Percentiles rank a stretch among this genome's conserved stretches.
Conservation (phyloP, 192 early-diverging fungal species). For the Linnemannia schmuckeri region DNA sequence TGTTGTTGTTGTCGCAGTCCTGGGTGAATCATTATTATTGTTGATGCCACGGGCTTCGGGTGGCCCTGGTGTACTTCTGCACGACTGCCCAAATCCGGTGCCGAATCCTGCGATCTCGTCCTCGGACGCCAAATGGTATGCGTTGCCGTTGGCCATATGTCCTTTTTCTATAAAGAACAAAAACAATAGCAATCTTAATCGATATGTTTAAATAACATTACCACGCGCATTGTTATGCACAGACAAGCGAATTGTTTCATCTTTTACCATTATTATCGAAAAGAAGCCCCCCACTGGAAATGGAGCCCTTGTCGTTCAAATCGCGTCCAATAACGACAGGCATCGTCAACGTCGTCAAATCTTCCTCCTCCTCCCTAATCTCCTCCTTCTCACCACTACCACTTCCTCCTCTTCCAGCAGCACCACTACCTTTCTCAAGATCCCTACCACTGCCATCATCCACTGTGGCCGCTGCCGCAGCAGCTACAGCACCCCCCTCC, state of each 20-base stretch:
- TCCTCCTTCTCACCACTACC: not conserved
- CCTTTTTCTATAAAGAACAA: constrained; percentile 2
- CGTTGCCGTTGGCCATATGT: not conserved
- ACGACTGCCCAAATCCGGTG: not conserved
- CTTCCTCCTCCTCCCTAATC: not conserved
- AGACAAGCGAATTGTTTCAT: not conserved
- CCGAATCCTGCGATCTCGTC: constrained; percentile 1
- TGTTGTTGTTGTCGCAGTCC: not conserved
- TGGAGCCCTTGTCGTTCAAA: not conserved
- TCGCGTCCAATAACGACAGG: too few relatives aligned
- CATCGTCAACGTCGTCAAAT: not conserved
- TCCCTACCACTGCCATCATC: not conserved
- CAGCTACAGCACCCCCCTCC: not conserved
- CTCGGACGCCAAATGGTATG: not conserved
- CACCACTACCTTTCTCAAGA: not conserved
- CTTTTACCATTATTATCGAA: constrained; percentile 1
- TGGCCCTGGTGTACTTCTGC: not conserved
- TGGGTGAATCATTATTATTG: not conserved
- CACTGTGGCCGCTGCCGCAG: not conserved
- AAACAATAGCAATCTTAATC: not conserved
- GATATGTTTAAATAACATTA: too few relatives aligned
- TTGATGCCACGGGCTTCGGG: not conserved
- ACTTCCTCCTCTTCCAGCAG: not conserved
- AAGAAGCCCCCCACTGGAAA: not conserved
- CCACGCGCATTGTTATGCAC: not conserved